Evolutionary conservation across 306 rosid species (phyloP).

Genomic region (Vigna hirtella): DNA sequence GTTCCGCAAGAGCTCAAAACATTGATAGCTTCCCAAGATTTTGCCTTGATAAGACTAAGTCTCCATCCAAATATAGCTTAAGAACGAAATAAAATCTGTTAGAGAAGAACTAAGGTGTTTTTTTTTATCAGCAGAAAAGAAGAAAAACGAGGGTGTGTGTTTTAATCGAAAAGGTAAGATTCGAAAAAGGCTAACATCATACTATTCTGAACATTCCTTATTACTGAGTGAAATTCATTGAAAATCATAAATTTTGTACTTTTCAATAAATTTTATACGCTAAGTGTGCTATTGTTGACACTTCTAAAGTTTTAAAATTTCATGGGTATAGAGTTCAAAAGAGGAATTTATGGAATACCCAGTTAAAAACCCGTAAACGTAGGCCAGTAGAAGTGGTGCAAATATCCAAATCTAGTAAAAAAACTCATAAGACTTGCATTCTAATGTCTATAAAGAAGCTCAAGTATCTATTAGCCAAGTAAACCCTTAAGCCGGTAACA

Average conservation of each 20-base stretch:
- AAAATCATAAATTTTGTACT: too few relatives aligned
- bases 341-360: background rate
- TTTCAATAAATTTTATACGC: too few relatives aligned
- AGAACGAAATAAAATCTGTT: background rate
- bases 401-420: constrained; percentile 6
- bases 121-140: too few relatives aligned
- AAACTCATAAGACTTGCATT: background rate
- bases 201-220: too few relatives aligned
- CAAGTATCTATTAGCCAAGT: background rate
- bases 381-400: background rate
- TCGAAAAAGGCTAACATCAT: too few relatives aligned
- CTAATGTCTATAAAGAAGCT: background rate
- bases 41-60: background rate
- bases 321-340: background rate
- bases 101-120: background rate
- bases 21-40: background rate
- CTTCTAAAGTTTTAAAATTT: too few relatives aligned
- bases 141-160: too few relatives aligned
- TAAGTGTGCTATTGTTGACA: too few relatives aligned
- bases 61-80: background rate
- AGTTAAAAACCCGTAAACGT: background rate
- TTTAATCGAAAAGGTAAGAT: too few relatives aligned
- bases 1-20: background rate
- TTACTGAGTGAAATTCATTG: too few relatives aligned
- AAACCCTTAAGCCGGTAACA: background rate